Evolutionary conservation across 2,329 filamentous ascomycete genomes (phyloP).

Genomic region (Botrytis cinerea): DNA sequence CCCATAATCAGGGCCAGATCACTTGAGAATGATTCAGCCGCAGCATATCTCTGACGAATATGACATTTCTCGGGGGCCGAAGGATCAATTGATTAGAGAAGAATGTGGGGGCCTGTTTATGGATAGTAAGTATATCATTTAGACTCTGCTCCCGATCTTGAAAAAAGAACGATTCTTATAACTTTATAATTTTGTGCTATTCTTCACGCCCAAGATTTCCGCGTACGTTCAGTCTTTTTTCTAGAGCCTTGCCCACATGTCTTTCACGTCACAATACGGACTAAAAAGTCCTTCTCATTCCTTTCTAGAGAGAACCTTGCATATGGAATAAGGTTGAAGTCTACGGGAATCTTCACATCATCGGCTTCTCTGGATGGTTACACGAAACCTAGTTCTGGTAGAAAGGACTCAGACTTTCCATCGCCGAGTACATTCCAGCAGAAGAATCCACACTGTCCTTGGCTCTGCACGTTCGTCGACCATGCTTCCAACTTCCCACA

Average conservation of each 20-base stretch:
- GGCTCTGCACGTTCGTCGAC: neutral
- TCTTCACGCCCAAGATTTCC: neutral
- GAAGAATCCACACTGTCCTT: neutral
- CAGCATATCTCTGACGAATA: neutral
- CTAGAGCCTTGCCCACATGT: neutral
- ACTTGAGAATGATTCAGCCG: neutral
- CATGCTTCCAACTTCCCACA: too few species aligned
- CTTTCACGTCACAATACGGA: neutral
- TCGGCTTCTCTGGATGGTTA: neutral
- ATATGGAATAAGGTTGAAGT: neutral
- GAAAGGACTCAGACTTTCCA: neutral
- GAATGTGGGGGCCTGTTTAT: neutral
- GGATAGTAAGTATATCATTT: conserved; percentile 2
- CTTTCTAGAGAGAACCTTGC: neutral
- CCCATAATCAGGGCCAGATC: neutral
- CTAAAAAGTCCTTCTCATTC: neutral
- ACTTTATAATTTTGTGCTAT: neutral
- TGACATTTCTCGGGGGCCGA: neutral
- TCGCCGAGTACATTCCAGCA: neutral
- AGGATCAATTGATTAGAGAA: neutral
- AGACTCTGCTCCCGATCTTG: neutral
- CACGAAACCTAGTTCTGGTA: neutral
- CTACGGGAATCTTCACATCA: neutral
- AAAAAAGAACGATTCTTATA: neutral
- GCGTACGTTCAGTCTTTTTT: neutral